Evolutionary conservation across 2,329 filamentous ascomycete species (phyloP).

Genomic region (Penicillium sp.): DNA sequence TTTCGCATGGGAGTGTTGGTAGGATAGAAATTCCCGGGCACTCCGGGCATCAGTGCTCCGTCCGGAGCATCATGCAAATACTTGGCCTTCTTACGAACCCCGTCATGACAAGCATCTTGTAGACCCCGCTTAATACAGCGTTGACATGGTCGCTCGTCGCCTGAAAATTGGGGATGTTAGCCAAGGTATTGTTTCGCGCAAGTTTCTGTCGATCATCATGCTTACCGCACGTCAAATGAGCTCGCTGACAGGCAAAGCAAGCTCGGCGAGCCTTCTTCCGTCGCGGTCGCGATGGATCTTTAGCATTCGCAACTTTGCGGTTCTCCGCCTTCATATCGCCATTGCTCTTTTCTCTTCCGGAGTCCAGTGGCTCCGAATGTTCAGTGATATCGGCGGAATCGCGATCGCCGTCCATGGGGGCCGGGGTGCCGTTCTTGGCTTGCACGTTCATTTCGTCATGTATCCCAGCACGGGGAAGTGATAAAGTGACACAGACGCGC

Average conservation of each 20-base stretch:
- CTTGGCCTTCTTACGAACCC: slow-evolving; percentile 97
- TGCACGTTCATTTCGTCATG: slow-evolving; percentile 35
- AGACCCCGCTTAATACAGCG: slow-evolving; percentile 92
- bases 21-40: slow-evolving; percentile 58
- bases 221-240: slow-evolving; percentile 98
- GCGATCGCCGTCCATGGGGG: slow-evolving; percentile 40
- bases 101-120: slow-evolving; percentile 89
- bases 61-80: slow-evolving; percentile 95
- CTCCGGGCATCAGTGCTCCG: slow-evolving; percentile 83
- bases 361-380: slow-evolving; percentile 38
- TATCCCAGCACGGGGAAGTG: slow-evolving; percentile 11
- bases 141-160: slow-evolving; percentile 91
- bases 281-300: slow-evolving; percentile 84
- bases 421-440: slow-evolving; percentile 38
- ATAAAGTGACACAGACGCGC: background rate
- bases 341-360: slow-evolving; percentile 47
- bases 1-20: slow-evolving; percentile 39
- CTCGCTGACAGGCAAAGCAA: slow-evolving; percentile 94
- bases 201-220: slow-evolving; percentile 29
- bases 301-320: slow-evolving; percentile 65
- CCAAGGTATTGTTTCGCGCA: slow-evolving; percentile 3
- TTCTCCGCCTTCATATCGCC: slow-evolving; percentile 60
- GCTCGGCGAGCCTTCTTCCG: slow-evolving; percentile 95
- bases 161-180: slow-evolving; percentile 49
- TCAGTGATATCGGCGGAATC: slow-evolving; percentile 39